Conservation (phyloP, 176 grass and related monocot species). For the Pontederia paniculata region DNA sequence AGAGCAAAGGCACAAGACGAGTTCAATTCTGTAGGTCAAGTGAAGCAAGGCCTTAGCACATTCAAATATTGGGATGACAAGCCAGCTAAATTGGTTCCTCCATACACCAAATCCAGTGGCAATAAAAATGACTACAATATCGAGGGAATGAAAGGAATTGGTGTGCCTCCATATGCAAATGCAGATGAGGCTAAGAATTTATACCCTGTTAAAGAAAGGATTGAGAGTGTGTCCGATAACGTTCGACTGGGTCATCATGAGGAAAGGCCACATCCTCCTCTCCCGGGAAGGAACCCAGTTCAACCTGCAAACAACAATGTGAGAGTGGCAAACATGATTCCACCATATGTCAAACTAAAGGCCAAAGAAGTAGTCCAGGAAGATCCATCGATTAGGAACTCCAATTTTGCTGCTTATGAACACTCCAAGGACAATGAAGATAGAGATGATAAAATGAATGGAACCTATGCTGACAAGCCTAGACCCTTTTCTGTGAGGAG, state of each 20-base stretch:
- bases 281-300: constrained; percentile 28
- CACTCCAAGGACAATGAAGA: constrained; percentile 13
- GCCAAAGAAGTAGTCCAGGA: constrained; percentile 6
- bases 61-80: constrained; percentile 29
- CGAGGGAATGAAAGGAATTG: constrained; percentile 39
- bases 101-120: constrained; percentile 18
- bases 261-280: constrained; percentile 8
- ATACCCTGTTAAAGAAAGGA: background rate
- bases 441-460: constrained; percentile 17
- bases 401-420: background rate
- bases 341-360: constrained; percentile 68
- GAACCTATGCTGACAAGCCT: constrained; percentile 11
- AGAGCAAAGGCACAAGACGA: constrained; percentile 4
- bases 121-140: constrained; percentile 13
- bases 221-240: background rate
- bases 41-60: constrained; percentile 29
- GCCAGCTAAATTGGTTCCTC: constrained; percentile 16
- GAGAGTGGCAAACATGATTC: constrained; percentile 32
- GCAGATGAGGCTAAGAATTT: constrained; percentile 16
- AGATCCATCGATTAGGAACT: constrained; percentile 13
- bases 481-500: constrained; percentile 46
- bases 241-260: background rate
- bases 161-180: constrained; percentile 15
- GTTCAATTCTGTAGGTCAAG: constrained; percentile 13
- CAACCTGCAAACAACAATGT: constrained; percentile 13